Evolutionary conservation across 441 rosid genomes (phyloP).

Genomic region (Macaranga tanarius): DNA sequence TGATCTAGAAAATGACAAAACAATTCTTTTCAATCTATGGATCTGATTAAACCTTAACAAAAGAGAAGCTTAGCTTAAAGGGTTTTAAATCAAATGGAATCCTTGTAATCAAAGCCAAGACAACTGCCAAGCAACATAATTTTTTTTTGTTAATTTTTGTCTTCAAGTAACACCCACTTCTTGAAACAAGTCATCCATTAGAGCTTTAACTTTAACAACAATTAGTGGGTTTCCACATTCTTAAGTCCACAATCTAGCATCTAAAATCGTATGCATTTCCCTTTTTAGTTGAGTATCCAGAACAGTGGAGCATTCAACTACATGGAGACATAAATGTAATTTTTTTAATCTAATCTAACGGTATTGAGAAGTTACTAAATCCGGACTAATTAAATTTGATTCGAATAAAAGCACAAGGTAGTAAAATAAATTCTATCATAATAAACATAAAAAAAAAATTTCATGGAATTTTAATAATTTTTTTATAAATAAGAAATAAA

Average conservation of each 20-base stretch:
- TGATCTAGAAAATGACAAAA: conserved; percentile 1
- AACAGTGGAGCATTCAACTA: not conserved
- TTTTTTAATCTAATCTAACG: no score
- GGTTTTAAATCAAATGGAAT: not conserved
- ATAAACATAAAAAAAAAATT: no score
- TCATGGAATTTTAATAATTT: no score
- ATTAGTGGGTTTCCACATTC: not conserved
- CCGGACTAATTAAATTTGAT: no score
- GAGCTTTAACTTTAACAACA: not conserved
- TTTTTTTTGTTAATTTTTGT: no score
- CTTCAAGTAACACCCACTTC: not conserved
- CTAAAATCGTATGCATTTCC: no score
- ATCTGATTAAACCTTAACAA: not conserved
- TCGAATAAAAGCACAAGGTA: no score
- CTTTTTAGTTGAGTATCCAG: not conserved
- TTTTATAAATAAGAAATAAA: no score
- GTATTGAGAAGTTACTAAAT: no score
- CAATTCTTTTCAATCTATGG: not conserved
- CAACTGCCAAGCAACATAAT: not conserved
- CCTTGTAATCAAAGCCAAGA: conserved; percentile 17
- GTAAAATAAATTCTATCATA: no score
- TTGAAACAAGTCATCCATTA: not conserved
- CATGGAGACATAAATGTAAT: no score
- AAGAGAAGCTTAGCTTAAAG: not conserved
- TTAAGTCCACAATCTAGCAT: not conserved